Base-by-base conservation (phyloP, 768 basidiomycete species). In the Cyathus striatus region DNA sequence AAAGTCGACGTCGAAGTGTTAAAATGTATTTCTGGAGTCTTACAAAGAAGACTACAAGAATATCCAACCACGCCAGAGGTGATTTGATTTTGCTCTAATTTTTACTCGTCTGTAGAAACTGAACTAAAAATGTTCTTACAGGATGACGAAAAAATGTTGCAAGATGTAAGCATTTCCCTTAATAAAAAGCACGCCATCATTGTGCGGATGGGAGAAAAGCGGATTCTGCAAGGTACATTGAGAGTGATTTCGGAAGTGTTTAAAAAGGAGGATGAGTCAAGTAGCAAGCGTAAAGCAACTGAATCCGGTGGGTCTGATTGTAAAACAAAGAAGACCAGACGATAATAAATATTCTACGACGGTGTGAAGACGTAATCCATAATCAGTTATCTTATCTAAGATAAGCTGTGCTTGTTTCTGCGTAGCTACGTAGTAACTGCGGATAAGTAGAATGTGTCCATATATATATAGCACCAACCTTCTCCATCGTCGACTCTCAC, bases 191-290 rank as follows among this genome's bases (percentile, higher is more conserved):
- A 81, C 45, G 90, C 91, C 1, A 56, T 83, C 6, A 63, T 86
- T 36, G 88, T 92, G 10, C 74, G 91, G 25, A 57, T 89, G 7
- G 87, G 88, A 3, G 91, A 94, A 66, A 91, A 91, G 63, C 64
- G 74, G 18, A 80, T 92, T 10, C 53, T 93, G 42, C 42, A 50
- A 6, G 55, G 49, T 6, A 43, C 49, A n/a, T 41, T 64, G n/a
- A n/a, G n/a, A n/a, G n/a, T n/a, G n/a, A n/a, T n/a, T n/a, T n/a
- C n/a, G n/a, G n/a, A n/a, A n/a, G n/a, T n/a, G n/a, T n/a, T n/a
- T 18, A 17, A 45, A 21, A 45, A 38, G 32, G 40, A 39, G 20
- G 14, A 18, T 23, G 22, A 36, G 32, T 14, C 32, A 36, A 36
- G 17, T 9, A 9, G 35, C 7, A 9, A 7, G 21, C 22, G 23